Conservation (phyloP, 331 rosid genomes). For the Stylosanthes scabra region DNA sequence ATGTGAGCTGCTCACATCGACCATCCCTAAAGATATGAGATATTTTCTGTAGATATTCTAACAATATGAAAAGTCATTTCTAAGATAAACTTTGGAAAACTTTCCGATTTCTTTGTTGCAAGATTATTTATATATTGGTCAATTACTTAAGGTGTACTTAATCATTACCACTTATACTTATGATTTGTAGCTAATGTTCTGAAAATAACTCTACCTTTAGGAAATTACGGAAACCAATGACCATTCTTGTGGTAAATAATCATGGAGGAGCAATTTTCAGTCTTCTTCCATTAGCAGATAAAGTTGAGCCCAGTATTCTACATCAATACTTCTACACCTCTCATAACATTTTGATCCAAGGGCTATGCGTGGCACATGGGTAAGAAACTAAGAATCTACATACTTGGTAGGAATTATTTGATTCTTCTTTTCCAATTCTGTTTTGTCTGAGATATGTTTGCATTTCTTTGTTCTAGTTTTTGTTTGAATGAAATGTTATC, state of each 20-base stretch:
- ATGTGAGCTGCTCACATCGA: no score
- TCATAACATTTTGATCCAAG: conserved; percentile 69
- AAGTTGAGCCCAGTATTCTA: conserved; percentile 61
- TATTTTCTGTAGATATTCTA: not conserved
- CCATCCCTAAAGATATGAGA: not conserved
- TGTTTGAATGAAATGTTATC: not conserved
- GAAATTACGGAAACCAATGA: conserved; percentile 86
- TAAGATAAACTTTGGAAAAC: not conserved
- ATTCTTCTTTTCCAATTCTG: conserved; percentile 13
- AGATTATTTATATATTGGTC: conserved; percentile 13
- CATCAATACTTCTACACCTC: conserved; percentile 81
- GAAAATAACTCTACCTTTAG: conserved; percentile 49
- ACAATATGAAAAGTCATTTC: conserved; percentile 13
- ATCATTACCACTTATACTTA: not conserved
- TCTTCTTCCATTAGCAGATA: conserved; percentile 81
- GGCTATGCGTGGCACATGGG: conserved; percentile 90
- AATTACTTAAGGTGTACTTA: conserved; percentile 9
- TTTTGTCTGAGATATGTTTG: conserved; percentile 20
- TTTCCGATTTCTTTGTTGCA: not conserved
- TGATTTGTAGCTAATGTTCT: conserved; percentile 33
- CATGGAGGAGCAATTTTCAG: conserved; percentile 98
- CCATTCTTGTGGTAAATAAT: conserved; percentile 80
- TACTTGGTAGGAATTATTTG: conserved; percentile 14
- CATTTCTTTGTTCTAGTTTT: not conserved
- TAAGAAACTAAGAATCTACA: conserved; percentile 38